Evolutionary conservation across 140 eudicot species (phyloP), one percentile per base, ranked within the genome.

Genomic region (Anethum foeniculum): DNA sequence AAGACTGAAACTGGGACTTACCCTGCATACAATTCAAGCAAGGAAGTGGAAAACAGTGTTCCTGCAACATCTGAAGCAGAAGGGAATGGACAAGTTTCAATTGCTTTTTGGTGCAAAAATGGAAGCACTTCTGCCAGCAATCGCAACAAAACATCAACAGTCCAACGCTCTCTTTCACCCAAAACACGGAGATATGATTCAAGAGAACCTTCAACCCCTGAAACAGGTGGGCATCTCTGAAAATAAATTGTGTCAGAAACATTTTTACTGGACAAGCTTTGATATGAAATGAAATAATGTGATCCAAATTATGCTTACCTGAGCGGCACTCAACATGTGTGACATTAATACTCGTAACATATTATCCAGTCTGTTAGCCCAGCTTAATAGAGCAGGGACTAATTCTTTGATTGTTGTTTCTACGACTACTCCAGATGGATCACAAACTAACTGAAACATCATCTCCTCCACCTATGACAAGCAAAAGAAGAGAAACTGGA

Each of bases 141-240:
- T 51, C 97, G 87, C 83, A 92, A 79, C 43, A 94, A 81, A 68
- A 94, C 99, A 83, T 94, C 99, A 79, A 94, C 83, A 44, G 86
- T 92, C 99, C 99, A 94, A 41, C 99, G 93, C 67, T 94, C 99
- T 85, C 99, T 86, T 85, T 94, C 99, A 58, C 99, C 99, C 81
- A 94, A 85, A 81, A 88, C 96, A 30, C 87, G 97, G 76, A 94
- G 88, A 77, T 94, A 90, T 32, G 99, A 93, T 88, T 92, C 99
- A 47, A 92, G 82, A 62, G 97, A 92, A 85, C 89, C 91, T 87
- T 92, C 97, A 79, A 94, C 99, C 54, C 99, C 97, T 71, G 99
- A 94, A 83, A 94, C 89, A 76, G 99, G 99, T 68, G 97, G 93
- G 62, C 99, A 94, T 32, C 90, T 93, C 99, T 94, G 91, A 81